Evolutionary conservation across 164 flowering plant genomes (phyloP), one percentile per base, ranked within the genome.

Genomic region (Vitis riparia): DNA sequence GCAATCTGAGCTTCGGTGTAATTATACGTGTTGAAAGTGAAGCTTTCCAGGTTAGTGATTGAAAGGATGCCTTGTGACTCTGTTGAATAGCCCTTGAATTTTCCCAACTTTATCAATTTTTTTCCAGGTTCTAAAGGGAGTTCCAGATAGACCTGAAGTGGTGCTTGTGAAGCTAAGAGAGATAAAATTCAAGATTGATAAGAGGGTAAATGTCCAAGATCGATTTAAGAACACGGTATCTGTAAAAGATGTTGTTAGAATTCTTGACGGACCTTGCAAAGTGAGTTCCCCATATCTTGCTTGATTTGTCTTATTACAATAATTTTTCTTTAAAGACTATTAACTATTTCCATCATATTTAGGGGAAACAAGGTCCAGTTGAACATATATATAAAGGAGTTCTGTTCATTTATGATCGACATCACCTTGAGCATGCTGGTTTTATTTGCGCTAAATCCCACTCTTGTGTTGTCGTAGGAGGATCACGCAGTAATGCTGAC

Each of bases 321-420:
- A 11, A 16, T 51, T 29, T 13, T 49, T 49, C 9, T 67, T 71
- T 57, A 19, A 14, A 10, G 23, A 10, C 15, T 68, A 0, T 71
- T 14, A 37, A 3, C 29, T 61, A 15, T 29, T 55, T 58, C 29
- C 69, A 3, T 68, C 2, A 16, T 68, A 10, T 71, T 11, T 69
- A 96, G 99, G 99, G 97, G 19, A 93, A 92, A 73, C 98, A 90
- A 86, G 99, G 99, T 66, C 97, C 98, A 32, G 97, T 96, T 29
- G 97, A 92, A 63, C 98, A 93, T 78, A 92, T 96, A 57, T 88
- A 75, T 68, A 85, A 80, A 80, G 97, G 99, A 63, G 68, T 93
- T 55, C 62, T 96, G 75, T 96, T 96, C 78, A 83, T 96, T 19
- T 82, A 78, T 81, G 98, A 96, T 69, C 91, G 98, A 19, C 98